Percentiles rank a stretch among this genome's conserved stretches.
These are phyloP conservation scores for Bolboschoenoplectus hybrid DNA, from an alignment of 202 grass and related monocot species.

Conservation along the genomic window DNA sequence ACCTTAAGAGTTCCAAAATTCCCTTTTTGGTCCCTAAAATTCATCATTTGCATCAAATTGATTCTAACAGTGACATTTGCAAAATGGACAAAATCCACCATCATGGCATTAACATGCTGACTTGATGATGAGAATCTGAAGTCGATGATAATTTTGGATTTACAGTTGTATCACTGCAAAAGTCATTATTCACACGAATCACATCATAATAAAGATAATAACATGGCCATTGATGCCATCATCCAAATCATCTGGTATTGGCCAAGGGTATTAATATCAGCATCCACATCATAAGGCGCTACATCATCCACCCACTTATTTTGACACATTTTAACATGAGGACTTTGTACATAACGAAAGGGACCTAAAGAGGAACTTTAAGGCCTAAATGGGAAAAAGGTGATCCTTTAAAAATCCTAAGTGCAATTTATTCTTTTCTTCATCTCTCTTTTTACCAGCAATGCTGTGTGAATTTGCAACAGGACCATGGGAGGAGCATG, in stretches of 20 bases:
- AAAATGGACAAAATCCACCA: constrained; percentile 7
- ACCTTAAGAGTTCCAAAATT: background rate
- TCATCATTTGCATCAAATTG: background rate
- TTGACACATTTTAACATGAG: background rate
- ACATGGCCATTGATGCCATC: background rate
- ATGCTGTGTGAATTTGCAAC: constrained; percentile 40
- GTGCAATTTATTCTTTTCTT: background rate
- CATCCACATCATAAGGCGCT: background rate
- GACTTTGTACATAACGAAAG: background rate
- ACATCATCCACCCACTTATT: background rate
- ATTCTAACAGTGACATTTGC: background rate
- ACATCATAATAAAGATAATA: background rate
- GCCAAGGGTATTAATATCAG: background rate
- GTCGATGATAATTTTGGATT: background rate
- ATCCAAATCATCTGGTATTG: background rate
- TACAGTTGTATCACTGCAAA: background rate
- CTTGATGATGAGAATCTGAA: constrained; percentile 10
- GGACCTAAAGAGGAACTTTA: background rate
- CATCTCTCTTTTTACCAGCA: constrained; percentile 30
- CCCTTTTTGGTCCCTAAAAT: background rate
- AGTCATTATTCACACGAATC: background rate
- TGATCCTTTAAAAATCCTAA: background rate
- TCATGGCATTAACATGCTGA: background rate
- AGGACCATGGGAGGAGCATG: constrained; percentile 44
- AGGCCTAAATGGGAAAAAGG: background rate